Evolutionary conservation across 495 filamentous ascomycete genomes (phyloP).

Genomic region (Podospora anserina): DNA sequence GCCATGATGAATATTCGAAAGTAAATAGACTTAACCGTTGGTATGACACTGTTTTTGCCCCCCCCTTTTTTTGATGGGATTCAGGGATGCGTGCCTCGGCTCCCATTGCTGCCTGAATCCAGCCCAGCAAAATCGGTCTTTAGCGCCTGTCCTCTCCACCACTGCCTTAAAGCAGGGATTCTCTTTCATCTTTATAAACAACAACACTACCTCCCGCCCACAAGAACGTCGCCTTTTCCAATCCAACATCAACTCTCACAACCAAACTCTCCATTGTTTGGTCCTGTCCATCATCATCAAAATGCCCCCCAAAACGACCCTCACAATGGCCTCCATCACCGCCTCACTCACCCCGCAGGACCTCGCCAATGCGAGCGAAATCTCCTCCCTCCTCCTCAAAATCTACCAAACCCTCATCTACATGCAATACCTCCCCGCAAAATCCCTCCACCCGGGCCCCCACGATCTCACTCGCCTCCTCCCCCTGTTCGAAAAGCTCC

Average conservation of each 20-base stretch:
- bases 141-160: background rate
- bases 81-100: background rate
- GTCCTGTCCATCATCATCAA: background rate
- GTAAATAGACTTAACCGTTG: background rate
- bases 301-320: background rate
- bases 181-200: background rate
- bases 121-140: background rate
- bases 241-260: too few species aligned
- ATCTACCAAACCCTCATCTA: slow-evolving; percentile 22
- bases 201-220: background rate
- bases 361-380: slow-evolving; percentile 15
- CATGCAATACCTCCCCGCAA: slow-evolving; percentile 15
- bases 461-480: slow-evolving; percentile 20
- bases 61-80: background rate
- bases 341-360: slow-evolving; percentile 7
- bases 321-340: background rate
- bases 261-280: too few species aligned
- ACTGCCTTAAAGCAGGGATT: background rate
- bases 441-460: slow-evolving; percentile 18
- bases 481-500: slow-evolving; percentile 11
- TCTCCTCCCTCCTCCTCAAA: slow-evolving; percentile 17
- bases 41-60: background rate
- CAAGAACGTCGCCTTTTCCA: too few species aligned
- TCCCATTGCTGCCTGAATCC: background rate
- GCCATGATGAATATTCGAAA: background rate